A percentile compares a stretch with the other conserved stretches of the same genome.
phyloP scores from a whole-genome alignment of 164 flowering plant genomes.

The Aristolochia fimbriata region DNA sequence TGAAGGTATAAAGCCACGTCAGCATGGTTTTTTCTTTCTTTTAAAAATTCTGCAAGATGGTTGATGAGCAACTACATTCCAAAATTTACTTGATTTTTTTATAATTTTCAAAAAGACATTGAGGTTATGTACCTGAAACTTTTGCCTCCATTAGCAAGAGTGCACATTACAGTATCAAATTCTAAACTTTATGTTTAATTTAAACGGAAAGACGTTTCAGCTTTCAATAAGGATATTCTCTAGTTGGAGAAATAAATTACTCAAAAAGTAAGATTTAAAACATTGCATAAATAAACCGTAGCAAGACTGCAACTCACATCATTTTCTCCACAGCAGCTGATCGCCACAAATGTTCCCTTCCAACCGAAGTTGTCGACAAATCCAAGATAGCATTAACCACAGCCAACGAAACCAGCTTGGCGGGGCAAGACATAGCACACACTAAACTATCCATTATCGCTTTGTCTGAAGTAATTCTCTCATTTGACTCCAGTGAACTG shows the following conservation, averaged over 20 bases:
- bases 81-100: no score
- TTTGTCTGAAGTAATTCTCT: constrained; percentile 28
- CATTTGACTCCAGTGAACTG: constrained; percentile 36
- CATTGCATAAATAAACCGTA: not conserved
- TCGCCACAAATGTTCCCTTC: constrained; percentile 24
- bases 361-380: constrained; percentile 36
- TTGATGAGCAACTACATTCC: no score
- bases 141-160: no score
- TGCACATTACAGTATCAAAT: no score
- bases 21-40: no score
- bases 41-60: no score
- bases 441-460: constrained; percentile 32
- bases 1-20: no score
- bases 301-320: constrained; percentile 37
- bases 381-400: constrained; percentile 59
- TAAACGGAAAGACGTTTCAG: not conserved
- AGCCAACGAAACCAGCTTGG: constrained; percentile 18
- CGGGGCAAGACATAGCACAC: constrained; percentile 11
- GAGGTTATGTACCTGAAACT: no score
- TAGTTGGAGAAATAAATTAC: not conserved
- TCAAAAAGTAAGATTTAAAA: not conserved
- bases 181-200: no score
- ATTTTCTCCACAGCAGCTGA: constrained; percentile 29
- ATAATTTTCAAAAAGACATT: no score
- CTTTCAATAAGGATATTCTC: not conserved